Percentiles rank a stretch among this genome's conserved stretches.
Conservation (phyloP, 345 rosid species). For the Euphorbia pulcherrima region DNA sequence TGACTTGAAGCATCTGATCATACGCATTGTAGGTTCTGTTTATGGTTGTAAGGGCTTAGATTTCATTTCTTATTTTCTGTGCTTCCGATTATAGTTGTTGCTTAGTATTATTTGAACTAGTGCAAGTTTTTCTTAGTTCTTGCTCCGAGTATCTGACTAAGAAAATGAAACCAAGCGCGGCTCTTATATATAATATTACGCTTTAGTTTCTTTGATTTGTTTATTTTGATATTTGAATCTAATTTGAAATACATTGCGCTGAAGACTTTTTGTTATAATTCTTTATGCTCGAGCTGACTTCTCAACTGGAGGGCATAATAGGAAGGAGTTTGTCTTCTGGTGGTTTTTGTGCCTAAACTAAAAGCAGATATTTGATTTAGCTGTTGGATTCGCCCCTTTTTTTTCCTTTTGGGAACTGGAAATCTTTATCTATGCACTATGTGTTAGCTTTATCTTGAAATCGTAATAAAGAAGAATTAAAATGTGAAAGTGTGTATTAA, state of each 20-base stretch:
- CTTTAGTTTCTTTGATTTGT: not conserved
- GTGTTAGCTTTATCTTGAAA: not conserved
- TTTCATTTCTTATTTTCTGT: conserved; percentile 27
- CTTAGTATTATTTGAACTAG: not conserved
- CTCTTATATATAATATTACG: not conserved
- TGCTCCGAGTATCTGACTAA: too few species aligned
- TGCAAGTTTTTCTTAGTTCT: not conserved
- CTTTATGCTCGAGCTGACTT: not conserved
- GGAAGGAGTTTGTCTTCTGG: not conserved
- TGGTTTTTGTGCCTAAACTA: not conserved
- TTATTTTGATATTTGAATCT: not conserved
- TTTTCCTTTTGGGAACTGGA: not conserved
- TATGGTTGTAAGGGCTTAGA: conserved; percentile 58
- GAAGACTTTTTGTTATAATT: not conserved
- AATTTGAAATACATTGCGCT: not conserved
- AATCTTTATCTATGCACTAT: not conserved
- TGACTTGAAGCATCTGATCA: conserved; percentile 20
- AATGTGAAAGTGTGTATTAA: not conserved
- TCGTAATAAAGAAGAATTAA: not conserved
- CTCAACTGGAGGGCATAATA: not conserved
- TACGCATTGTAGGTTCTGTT: conserved; percentile 53
- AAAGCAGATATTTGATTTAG: not conserved
- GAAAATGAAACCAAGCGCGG: not conserved
- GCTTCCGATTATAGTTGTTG: not conserved
- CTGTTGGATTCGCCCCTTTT: too few species aligned